Evolutionary conservation across 202 grass and related monocot species (phyloP), one percentile per base, ranked within the genome.

Genomic region (Eragrostis tef): DNA sequence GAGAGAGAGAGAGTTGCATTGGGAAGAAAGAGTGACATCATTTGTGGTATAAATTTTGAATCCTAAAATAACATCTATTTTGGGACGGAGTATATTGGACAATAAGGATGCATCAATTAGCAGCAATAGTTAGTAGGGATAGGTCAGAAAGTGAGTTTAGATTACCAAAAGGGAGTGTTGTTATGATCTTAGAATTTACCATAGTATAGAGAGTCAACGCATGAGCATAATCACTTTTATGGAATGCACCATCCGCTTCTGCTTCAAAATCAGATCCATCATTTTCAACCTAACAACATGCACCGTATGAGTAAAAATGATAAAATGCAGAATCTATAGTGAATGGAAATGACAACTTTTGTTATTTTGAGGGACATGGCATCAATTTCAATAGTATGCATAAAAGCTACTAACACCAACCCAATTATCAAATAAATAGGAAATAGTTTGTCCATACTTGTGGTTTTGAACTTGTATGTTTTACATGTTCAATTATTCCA

Each of bases 211-310:
- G 65, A 31, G 65, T 11, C 22, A 56, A 58, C 17, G 78, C 64
- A 70, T 8, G 50, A 45, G 50, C 64, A 80, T 80, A 70, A 70
- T 80, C 50, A 39, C 41, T 70, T 45, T 70, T 24, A 11, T 3
- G 14, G 20, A 45, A 45, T 27, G 50, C 21, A 6, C 29, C 21
- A 46, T 80, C 64, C 16, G 64, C 78, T 64, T 64, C 16, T 5
- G 24, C 78, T 70, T 70, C 42, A 26, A 80, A 58, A 70, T 56
- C 8, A n/a, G 78, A 57, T 70, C 65, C 78, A 58, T 70, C 78
- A 59, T 44, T 45, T 45, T 46, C 51, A 59, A 19, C 78, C 78
- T 80, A 67, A 60, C 34, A 12, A 59, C 9, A 79, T 79, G 62
- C 6, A 21, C 43, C 68, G 21, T n/a, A 29, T 13, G 29, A 62